Conservation (phyloP, 1,139 yeast species). For the Zygoascus meyerae region DNA sequence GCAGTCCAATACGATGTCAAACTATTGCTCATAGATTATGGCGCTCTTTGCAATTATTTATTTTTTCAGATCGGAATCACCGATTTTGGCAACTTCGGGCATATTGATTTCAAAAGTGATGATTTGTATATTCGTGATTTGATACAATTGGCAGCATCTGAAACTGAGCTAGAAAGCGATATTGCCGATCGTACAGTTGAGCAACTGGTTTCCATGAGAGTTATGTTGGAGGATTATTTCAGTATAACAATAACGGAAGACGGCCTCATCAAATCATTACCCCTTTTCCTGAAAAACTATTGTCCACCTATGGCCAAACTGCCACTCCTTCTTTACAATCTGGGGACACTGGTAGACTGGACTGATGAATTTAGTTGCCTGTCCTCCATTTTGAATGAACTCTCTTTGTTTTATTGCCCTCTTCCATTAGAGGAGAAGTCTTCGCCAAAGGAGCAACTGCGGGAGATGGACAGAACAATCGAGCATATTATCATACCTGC, state of each 20-base stretch:
- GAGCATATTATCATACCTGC: conserved; percentile 64
- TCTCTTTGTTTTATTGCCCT: conserved; percentile 73
- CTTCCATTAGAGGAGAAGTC: conserved; percentile 39
- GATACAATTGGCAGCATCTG: conserved; percentile 7
- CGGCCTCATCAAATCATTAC: conserved; percentile 41
- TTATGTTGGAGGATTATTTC: conserved; percentile 81
- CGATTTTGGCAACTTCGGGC: conserved; percentile 81
- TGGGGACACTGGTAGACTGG: conserved; percentile 59
- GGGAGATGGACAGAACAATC: conserved; percentile 29
- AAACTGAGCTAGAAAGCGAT: neutral
- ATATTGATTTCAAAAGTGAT: conserved; percentile 34
- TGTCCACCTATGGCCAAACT: conserved; percentile 59
- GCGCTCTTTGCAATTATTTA: conserved; percentile 54
- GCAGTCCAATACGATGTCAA: conserved; percentile 81
- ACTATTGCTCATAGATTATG: conserved; percentile 75
- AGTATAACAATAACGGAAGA: conserved; percentile 38
- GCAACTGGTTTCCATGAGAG: conserved; percentile 32
- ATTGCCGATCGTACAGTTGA: conserved; percentile 8
- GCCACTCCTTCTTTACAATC: conserved; percentile 57
- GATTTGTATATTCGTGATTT: conserved; percentile 19
- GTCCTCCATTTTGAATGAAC: conserved; percentile 54
- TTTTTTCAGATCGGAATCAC: conserved; percentile 76
- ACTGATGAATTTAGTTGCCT: conserved; percentile 63
- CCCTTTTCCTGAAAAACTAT: conserved; percentile 60
- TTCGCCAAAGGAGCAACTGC: conserved; percentile 18